Evolutionary conservation across 352 stramenopile species (phyloP).

Genomic region (Globisporangium cylindrosporum): DNA sequence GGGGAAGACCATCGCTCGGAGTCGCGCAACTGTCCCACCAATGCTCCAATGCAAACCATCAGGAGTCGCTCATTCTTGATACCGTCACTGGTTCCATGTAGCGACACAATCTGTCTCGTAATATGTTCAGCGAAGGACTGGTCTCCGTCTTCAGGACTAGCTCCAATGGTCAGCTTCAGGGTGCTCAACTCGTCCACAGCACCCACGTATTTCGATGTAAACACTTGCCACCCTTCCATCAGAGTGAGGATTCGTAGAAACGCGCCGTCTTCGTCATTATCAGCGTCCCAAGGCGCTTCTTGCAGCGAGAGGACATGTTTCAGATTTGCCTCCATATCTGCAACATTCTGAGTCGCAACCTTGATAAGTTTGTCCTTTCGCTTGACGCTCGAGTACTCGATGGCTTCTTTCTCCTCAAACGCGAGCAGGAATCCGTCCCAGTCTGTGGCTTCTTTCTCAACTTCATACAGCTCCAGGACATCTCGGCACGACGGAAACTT

Average conservation of each 20-base stretch:
- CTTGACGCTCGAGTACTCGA: slow-evolving; percentile 35
- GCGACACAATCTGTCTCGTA: slow-evolving; percentile 12
- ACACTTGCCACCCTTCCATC: slow-evolving; percentile 40
- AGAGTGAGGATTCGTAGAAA: slow-evolving; percentile 37
- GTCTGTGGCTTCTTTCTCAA: slow-evolving; percentile 13
- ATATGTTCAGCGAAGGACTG: slow-evolving; percentile 39
- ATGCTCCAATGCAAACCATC: slow-evolving; percentile 33
- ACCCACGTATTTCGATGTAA: slow-evolving; percentile 41
- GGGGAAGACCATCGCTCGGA: slow-evolving; percentile 34
- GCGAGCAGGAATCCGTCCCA: slow-evolving; percentile 44
- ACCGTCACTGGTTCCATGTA: slow-evolving; percentile 14
- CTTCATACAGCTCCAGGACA: slow-evolving; percentile 22
- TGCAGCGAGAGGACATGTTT: slow-evolving; percentile 20
- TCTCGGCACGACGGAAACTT: slow-evolving; percentile 32
- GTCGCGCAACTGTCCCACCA: slow-evolving; percentile 35
- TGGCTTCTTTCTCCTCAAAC: slow-evolving; percentile 32
- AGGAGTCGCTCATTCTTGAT: slow-evolving; percentile 16
- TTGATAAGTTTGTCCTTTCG: slow-evolving; percentile 57
- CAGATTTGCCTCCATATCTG: slow-evolving; percentile 29
- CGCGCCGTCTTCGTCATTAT: neutral
- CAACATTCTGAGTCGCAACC: slow-evolving; percentile 43
- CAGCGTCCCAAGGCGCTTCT: slow-evolving; percentile 19
- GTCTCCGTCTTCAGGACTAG: slow-evolving; percentile 36
- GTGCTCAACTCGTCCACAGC: slow-evolving; percentile 33
- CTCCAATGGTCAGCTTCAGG: slow-evolving; percentile 40